phyloP scores from a whole-genome alignment of 2,329 filamentous ascomycete species.

The Metarhizium humberi region DNA sequence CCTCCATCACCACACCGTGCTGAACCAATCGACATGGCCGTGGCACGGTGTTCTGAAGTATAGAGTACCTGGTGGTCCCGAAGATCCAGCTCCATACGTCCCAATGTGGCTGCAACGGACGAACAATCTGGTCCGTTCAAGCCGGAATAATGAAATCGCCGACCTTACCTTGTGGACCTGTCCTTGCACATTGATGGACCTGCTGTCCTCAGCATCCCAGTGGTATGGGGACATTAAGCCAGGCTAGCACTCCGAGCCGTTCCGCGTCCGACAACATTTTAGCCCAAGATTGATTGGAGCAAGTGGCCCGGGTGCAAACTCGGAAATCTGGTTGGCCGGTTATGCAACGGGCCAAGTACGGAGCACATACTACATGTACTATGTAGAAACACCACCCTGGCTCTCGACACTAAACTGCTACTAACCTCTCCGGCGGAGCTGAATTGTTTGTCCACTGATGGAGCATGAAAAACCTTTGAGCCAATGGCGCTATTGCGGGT shows the following conservation, averaged over 20 bases:
- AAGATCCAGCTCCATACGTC: not conserved
- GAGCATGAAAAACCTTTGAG: too few species aligned
- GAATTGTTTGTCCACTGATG: too few species aligned
- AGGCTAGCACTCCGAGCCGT: constrained; percentile 12
- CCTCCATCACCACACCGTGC: too few species aligned
- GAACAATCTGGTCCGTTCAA: not conserved
- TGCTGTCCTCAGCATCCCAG: not conserved
- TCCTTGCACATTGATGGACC: not conserved
- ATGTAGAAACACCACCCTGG: too few species aligned
- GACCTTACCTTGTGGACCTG: not conserved
- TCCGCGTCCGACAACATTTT: constrained; percentile 10
- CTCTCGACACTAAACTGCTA: not conserved
- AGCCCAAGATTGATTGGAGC: too few species aligned
- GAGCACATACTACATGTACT: not conserved
- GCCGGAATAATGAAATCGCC: not conserved
- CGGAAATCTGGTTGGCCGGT: not conserved
- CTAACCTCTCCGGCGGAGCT: too few species aligned
- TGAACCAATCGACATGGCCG: too few species aligned
- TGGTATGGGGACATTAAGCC: not conserved
- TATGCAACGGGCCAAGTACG: not conserved
- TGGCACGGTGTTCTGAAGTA: too few species aligned
- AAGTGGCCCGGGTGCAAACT: not conserved
- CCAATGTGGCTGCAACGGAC: not conserved
- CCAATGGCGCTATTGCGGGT: too few species aligned
- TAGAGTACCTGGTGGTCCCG: not conserved